Base-by-base conservation (phyloP, 1,284 basidiomycete genomes). In the Anthracocystis setariae region DNA sequence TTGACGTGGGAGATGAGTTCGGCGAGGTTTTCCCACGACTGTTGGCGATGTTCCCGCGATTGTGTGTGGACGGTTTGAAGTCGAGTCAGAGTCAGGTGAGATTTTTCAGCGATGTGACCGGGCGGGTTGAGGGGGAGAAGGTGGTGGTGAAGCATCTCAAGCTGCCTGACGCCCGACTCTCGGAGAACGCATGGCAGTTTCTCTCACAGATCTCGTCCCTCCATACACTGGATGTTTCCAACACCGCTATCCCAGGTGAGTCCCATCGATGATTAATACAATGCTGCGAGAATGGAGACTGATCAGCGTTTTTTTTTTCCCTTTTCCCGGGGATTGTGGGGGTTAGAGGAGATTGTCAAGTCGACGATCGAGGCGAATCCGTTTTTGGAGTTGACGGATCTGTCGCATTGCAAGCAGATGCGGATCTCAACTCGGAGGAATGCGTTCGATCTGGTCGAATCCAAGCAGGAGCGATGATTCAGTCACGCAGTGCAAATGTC, bases 381-480 rank as follows among this genome's bases (percentile, higher is more conserved):
- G 0, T 63, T 47, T 10, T 17, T 69, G 4, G 54, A 69, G 12
- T 12, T 24, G 8, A 40, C 63, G 15, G 59, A 69, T 20, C 44
- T 69, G 4, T 46, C 50, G 33, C 42, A 54, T 9, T 69, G 59
- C 47, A 57, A 59, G 38, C 54, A 58, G 46, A 59, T 63, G 49
- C 43, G 54, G 2, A 54, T 69, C 20, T 44, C 45, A 8, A 55
- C 54, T 2, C 18, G 66, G 5, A 35, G 66, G 2, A 59, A 69
- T 24, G 66, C 66, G 0, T 69, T 69, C 21, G 40, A 48, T 7
- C 51, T 61, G 7, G 54, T 57, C 13, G n/a, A n/a, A 4, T 35
- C 29, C 9, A 20, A 37, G 12, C 12, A 21, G 21, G 5, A n/a
- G 12, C n/a, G 44, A 53, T 45, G 50, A 54, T 53, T n/a, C n/a